Evolutionary conservation across 2,329 filamentous ascomycete species (phyloP), one percentile per base, ranked within the genome.

Genomic region (Metarhizium album): DNA sequence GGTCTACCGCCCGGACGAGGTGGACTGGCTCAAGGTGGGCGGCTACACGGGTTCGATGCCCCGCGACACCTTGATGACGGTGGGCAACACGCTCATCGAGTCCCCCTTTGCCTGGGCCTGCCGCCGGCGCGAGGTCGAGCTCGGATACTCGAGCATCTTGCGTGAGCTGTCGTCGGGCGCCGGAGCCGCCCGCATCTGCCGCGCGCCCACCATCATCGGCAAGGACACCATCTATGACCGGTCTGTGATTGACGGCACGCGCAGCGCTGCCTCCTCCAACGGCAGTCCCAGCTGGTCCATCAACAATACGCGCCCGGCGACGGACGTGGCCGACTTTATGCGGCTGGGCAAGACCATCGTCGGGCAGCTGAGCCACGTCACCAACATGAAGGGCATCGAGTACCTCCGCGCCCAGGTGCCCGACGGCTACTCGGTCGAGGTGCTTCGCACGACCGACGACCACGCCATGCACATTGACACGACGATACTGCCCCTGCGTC

Each of bases 261-360:
- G 37, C 31, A 23, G 2, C 4, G 29, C 22, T n/a, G n/a, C n/a
- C n/a, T n/a, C n/a, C n/a, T n/a, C 20, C 16, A 46, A 52, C 11
- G 29, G 43, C 7, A 27, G 18, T n/a, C 43, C 29, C 14, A 48
- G 42, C 13, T 66, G 62, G 62, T 53, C 54, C 14, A 65, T 65
- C 56, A 67, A 66, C 50, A 63, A 67, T 52, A 57, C 48, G 20
- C 57, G 64, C 1, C 62, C 62, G 4, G 62, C 65, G 3, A 65
- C 66, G 35, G 64, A 67, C 47, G 60, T 61, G 20, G 64, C 64
- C 6, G 64, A 67, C 46, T 67, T 67, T 49, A 60, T 66, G 59
- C 58, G 64, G 2, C 62, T 67, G 37, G 65, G 64, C 18, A 61
- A 58, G 37, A 56, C 52, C 14, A 53, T 67, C 22, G 51, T 66